Percentiles rank a stretch among this genome's conserved stretches.
phyloP scores from a whole-genome alignment of 1,284 basidiomycete species.

The Microstroma glucosiphilum region DNA sequence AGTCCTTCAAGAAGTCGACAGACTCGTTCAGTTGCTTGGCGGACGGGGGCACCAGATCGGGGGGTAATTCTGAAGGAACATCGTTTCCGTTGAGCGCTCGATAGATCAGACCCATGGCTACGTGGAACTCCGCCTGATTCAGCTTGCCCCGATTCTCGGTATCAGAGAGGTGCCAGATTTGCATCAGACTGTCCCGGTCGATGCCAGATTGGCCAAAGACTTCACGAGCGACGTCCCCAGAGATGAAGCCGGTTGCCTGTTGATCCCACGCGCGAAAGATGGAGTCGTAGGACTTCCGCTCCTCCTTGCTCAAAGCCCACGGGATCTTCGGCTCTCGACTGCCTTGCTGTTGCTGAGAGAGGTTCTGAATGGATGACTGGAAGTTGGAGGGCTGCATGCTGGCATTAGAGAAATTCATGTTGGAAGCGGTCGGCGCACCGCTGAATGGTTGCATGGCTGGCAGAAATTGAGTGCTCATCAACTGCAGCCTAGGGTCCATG shows the following conservation, averaged over 20 bases:
- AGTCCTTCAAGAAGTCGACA: constrained; percentile 81
- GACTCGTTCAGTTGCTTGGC: constrained; percentile 82
- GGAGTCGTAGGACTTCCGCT: constrained; percentile 94
- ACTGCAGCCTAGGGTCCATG: constrained; percentile 47
- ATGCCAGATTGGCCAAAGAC: constrained; percentile 93
- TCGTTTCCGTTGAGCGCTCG: constrained; percentile 75
- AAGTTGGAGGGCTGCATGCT: constrained; percentile 48
- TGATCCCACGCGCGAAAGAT: constrained; percentile 96
- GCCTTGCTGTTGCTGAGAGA: constrained; percentile 62
- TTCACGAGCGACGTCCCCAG: constrained; percentile 75
- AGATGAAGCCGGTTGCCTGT: constrained; percentile 76
- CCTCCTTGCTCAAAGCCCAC: constrained; percentile 80
- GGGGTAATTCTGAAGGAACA: constrained; percentile 76
- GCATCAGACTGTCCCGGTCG: constrained; percentile 79
- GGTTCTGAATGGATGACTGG: constrained; percentile 42
- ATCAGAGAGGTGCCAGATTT: constrained; percentile 66
- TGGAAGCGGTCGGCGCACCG: constrained; percentile 41
- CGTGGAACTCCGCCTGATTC: constrained; percentile 93
- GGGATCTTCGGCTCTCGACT: constrained; percentile 69
- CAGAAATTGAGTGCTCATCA: constrained; percentile 49
- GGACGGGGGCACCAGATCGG: constrained; percentile 87
- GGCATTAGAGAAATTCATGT: constrained; percentile 47
- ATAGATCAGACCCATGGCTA: constrained; percentile 97
- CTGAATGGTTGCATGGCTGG: constrained; percentile 47
- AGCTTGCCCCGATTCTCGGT: constrained; percentile 48